phyloP scores from a whole-genome alignment of 78 protist genomes.

The Diacronema lutheri region DNA sequence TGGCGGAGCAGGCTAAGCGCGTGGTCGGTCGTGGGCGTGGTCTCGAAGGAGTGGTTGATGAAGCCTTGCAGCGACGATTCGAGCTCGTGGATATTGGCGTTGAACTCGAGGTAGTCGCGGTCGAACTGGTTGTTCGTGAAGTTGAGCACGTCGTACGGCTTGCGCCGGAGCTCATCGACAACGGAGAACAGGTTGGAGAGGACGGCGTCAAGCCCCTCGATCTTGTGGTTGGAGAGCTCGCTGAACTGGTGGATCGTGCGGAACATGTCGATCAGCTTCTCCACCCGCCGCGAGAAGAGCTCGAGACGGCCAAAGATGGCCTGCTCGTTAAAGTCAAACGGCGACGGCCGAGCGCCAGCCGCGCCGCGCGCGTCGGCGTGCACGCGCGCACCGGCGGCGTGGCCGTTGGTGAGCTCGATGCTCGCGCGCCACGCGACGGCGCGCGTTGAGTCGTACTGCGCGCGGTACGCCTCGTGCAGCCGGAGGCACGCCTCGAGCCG shows the following conservation, averaged over 20 bases:
- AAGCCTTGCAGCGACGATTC: slow-evolving; percentile 42
- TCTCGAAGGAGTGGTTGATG: slow-evolving; percentile 42
- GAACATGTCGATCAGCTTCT: slow-evolving; percentile 51
- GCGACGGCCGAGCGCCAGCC: slow-evolving; percentile 5
- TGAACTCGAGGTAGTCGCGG: slow-evolving; percentile 64
- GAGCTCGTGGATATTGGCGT: slow-evolving; percentile 38
- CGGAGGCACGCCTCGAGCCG: slow-evolving; percentile 4
- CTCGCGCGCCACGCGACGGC: background rate
- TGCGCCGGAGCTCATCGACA: slow-evolving; percentile 14
- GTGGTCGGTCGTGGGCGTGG: background rate
- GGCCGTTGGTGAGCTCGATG: too few relatives aligned
- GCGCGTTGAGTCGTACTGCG: slow-evolving; percentile 13
- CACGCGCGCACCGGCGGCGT: too few relatives aligned
- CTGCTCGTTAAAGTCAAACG: slow-evolving; percentile 56
- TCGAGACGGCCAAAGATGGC: slow-evolving; percentile 65
- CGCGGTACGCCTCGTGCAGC: slow-evolving; percentile 47
- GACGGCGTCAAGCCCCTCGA: slow-evolving; percentile 33
- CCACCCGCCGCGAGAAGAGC: slow-evolving; percentile 50
- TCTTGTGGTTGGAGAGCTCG: background rate
- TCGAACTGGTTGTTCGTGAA: slow-evolving; percentile 45
- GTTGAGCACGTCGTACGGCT: slow-evolving; percentile 73
- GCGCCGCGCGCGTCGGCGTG: too few relatives aligned
- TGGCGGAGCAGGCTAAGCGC: slow-evolving; percentile 39
- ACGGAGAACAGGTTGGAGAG: background rate
- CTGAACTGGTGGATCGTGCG: slow-evolving; percentile 51